These are phyloP conservation scores for Blastobotrys buckinghamii DNA, from an alignment of 1,139 yeast genomes.

Conservation along the genomic window DNA sequence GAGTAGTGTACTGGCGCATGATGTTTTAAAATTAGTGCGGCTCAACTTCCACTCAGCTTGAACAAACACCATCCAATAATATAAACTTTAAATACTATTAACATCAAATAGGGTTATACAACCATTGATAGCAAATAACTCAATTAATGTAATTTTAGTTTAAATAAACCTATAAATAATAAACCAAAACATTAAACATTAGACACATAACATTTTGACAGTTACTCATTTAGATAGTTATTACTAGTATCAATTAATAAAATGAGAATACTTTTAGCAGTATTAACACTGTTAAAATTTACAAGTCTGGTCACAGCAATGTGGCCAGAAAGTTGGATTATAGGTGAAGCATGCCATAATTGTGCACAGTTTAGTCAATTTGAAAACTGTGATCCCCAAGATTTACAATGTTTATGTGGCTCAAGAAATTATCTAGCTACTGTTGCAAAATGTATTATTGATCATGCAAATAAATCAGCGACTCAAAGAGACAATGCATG, in stretches of 20 bases:
- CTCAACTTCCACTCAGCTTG: neutral
- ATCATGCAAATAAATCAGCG: slow-evolving; percentile 19
- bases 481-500: slow-evolving; percentile 27
- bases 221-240: too few relatives aligned
- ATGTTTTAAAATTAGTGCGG: slow-evolving; percentile 5
- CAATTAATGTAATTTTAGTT: too few relatives aligned
- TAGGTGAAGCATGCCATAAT: slow-evolving; percentile 31
- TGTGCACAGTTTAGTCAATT: slow-evolving; percentile 23
- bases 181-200: too few relatives aligned
- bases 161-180: too few relatives aligned
- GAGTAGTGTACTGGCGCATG: too few relatives aligned
- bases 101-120: too few relatives aligned
- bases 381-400: slow-evolving; percentile 27
- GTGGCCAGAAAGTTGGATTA: slow-evolving; percentile 32
- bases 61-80: neutral
- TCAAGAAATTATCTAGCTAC: slow-evolving; percentile 29
- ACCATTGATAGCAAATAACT: too few relatives aligned
- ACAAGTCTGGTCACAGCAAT: slow-evolving; percentile 18
- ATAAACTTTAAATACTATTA: too few relatives aligned
- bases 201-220: too few relatives aligned
- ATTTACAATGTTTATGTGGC: slow-evolving; percentile 30
- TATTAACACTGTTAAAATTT: slow-evolving; percentile 1
- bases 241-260: too few relatives aligned
- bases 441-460: slow-evolving; percentile 25
- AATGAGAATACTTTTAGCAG: slow-evolving; percentile 1